Conservation (phyloP, 768 basidiomycete genomes). For the Tricholoma bakamatsutake region DNA sequence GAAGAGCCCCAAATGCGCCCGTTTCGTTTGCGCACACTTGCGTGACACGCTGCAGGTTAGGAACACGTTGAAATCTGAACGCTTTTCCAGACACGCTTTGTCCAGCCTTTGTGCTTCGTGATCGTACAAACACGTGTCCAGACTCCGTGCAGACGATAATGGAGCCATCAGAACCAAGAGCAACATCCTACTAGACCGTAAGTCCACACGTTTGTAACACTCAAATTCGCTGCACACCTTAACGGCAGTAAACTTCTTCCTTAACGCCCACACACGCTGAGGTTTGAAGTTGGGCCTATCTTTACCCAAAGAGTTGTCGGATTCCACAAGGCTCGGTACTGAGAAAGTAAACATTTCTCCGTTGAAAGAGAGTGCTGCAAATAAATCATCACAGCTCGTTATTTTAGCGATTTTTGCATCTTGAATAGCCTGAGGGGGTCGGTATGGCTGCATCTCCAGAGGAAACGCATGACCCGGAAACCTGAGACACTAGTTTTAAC, state of each 20-base stretch:
- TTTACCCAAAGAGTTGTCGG: constrained; percentile 24
- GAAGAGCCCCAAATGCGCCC: constrained; percentile 84
- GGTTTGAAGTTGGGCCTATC: constrained; percentile 54
- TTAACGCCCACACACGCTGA: constrained; percentile 85
- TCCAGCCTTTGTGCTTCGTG: constrained; percentile 40
- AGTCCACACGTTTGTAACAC: neutral
- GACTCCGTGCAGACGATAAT: constrained; percentile 92
- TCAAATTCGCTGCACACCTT: constrained; percentile 36
- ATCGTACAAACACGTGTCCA: constrained; percentile 87
- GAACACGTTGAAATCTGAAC: constrained; percentile 75
- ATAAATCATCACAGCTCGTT: constrained; percentile 68
- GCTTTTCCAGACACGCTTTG: constrained; percentile 34
- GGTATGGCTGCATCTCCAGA: constrained; percentile 68
- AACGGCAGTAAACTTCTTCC: constrained; percentile 83
- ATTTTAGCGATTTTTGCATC: constrained; percentile 76
- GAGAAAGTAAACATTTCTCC: constrained; percentile 92
- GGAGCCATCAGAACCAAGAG: constrained; percentile 80
- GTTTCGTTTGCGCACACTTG: constrained; percentile 81
- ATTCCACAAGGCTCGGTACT: constrained; percentile 29
- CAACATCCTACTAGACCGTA: constrained; percentile 60
- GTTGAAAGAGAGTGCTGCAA: constrained; percentile 76
- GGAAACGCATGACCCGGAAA: constrained; percentile 80
- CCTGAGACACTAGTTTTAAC: constrained; percentile 24
- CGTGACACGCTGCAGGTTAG: constrained; percentile 79
- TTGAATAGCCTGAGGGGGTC: constrained; percentile 70